Evolutionary conservation across 768 basidiomycete species (phyloP).

Genomic region (Russula olivacea): DNA sequence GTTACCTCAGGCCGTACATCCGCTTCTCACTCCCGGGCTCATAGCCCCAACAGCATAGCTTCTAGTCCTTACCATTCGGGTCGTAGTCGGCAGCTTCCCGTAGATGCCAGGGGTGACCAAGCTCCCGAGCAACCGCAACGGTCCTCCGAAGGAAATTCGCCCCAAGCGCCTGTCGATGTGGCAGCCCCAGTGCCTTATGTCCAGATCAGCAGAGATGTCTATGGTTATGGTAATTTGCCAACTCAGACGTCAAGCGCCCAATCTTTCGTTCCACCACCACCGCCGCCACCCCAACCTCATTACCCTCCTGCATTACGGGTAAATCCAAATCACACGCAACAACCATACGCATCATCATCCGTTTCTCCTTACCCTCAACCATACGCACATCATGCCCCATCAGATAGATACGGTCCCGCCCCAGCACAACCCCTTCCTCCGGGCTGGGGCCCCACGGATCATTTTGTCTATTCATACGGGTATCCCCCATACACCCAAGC

Average conservation of each 20-base stretch:
- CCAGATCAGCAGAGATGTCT: slow-evolving; percentile 18
- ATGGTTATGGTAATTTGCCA: slow-evolving; percentile 18
- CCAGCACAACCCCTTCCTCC: slow-evolving; percentile 21
- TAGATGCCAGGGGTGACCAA: not conserved
- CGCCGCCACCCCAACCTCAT: slow-evolving; percentile 11
- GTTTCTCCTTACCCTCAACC: slow-evolving; percentile 24
- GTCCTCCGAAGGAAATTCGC: slow-evolving; percentile 18
- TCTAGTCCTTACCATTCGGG: slow-evolving; percentile 42
- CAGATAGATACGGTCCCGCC: slow-evolving; percentile 19
- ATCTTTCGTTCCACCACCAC: slow-evolving; percentile 6
- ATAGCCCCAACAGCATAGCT: slow-evolving; percentile 43
- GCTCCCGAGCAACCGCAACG: slow-evolving; percentile 11
- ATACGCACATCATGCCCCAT: slow-evolving; percentile 22
- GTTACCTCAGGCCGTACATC: slow-evolving; percentile 35
- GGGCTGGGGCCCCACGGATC: slow-evolving; percentile 24
- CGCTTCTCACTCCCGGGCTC: slow-evolving; percentile 39
- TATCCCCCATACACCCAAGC: slow-evolving; percentile 18
- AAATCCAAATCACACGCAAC: slow-evolving; percentile 20
- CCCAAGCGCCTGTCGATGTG: slow-evolving; percentile 16
- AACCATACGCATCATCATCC: slow-evolving; percentile 24
- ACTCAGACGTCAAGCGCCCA: slow-evolving; percentile 9
- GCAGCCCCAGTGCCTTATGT: slow-evolving; percentile 22
- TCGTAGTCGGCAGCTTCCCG: slow-evolving; percentile 21
- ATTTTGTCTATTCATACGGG: slow-evolving; percentile 33
- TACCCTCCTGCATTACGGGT: slow-evolving; percentile 19